phyloP scores from a whole-genome alignment of 768 basidiomycete genomes.

The Termitomyces sp. region DNA sequence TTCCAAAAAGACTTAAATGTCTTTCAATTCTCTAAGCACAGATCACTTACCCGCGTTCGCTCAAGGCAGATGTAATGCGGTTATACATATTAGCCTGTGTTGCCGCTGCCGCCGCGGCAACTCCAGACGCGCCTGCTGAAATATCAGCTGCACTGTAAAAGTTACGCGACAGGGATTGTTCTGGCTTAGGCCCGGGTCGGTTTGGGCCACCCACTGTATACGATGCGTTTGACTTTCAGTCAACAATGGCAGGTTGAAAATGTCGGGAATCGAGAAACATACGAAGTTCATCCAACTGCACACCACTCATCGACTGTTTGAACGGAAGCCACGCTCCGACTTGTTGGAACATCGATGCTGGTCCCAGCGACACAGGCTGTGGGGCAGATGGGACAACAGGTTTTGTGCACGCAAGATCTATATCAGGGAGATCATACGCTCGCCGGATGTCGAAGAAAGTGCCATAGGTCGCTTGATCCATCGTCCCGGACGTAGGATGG shows the following conservation, averaged over 20 bases:
- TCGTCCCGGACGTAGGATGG: conserved; percentile 26
- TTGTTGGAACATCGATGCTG: conserved; percentile 38
- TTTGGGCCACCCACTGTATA: conserved; percentile 60
- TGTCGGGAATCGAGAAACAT: conserved; percentile 17
- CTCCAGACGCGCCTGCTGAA: conserved; percentile 10
- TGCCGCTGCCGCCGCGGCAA: conserved; percentile 18
- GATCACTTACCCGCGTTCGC: conserved; percentile 56
- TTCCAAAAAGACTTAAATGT: background rate
- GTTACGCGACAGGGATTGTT: conserved; percentile 3
- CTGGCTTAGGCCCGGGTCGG: conserved; percentile 43
- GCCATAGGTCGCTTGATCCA: conserved; percentile 40
- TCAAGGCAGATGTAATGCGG: conserved; percentile 45
- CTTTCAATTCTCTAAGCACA: background rate
- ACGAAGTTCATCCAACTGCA: conserved; percentile 58
- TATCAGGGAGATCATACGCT: conserved; percentile 41
- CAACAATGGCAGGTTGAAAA: background rate
- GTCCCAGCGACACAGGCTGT: conserved; percentile 55
- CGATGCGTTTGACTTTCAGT: background rate
- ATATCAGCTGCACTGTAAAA: conserved; percentile 3
- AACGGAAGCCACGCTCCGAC: conserved; percentile 49
- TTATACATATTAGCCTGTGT: conserved; percentile 37
- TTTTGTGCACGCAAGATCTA: conserved; percentile 42
- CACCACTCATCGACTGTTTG: conserved; percentile 47
- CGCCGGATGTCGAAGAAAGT: conserved; percentile 57
- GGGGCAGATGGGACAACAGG: conserved; percentile 49